Conservation (phyloP, 2,329 filamentous ascomycete species). For the Scytalidium lignicola region DNA sequence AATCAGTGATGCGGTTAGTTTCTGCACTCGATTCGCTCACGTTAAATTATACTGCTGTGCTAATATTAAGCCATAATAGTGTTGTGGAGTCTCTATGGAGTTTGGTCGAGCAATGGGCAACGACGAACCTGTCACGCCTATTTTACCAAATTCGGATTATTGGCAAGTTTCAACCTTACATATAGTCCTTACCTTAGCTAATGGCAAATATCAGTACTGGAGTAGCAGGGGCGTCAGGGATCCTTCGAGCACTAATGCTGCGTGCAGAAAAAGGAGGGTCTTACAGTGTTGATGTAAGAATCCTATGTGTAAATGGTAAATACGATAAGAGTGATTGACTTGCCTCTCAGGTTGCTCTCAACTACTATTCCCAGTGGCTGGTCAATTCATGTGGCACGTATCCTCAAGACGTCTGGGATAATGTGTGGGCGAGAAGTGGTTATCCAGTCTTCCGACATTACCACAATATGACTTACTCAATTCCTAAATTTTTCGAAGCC, state of each 20-base stretch:
- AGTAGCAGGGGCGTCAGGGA: slow-evolving; percentile 33
- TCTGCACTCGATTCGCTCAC: neutral
- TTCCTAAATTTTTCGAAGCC: slow-evolving; percentile 36
- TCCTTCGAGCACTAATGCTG: slow-evolving; percentile 36
- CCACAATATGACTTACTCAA: slow-evolving; percentile 38
- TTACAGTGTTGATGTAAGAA: slow-evolving; percentile 34
- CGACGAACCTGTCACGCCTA: slow-evolving; percentile 38
- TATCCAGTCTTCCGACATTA: slow-evolving; percentile 45
- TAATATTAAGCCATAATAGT: slow-evolving; percentile 15
- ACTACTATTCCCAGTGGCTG: slow-evolving; percentile 40
- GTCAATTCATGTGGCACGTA: slow-evolving; percentile 34
- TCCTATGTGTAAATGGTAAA: neutral
- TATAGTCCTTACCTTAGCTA: too few species aligned
- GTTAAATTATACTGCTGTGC: neutral
- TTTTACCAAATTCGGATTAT: slow-evolving; percentile 40
- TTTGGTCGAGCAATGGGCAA: slow-evolving; percentile 42
- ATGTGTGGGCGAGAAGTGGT: slow-evolving; percentile 41
- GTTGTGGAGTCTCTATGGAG: slow-evolving; percentile 38
- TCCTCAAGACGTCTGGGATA: slow-evolving; percentile 39
- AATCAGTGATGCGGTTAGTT: slow-evolving; percentile 26
- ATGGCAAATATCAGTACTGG: slow-evolving; percentile 30
- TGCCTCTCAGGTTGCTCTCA: slow-evolving; percentile 23
- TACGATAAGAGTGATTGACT: neutral
- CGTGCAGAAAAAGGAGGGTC: slow-evolving; percentile 34
- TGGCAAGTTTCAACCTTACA: slow-evolving; percentile 18